Conservation (phyloP, 352 stramenopile species). For the Phytophthora sp. region DNA sequence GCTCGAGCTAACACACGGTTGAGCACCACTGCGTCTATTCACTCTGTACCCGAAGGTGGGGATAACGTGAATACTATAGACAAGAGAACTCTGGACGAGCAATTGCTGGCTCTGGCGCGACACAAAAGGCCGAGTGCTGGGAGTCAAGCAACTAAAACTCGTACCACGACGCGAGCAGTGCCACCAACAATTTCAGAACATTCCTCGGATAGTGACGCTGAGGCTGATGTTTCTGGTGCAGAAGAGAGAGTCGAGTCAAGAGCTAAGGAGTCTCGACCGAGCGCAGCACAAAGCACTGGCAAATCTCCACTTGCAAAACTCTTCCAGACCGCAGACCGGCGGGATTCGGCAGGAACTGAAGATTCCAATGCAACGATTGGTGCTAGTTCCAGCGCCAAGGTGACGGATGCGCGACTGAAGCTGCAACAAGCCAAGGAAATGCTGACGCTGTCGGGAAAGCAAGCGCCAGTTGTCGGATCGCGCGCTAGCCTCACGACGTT, state of each 20-base stretch:
- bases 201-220: conserved; percentile 21
- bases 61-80: conserved; percentile 20
- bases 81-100: conserved; percentile 47
- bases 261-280: neutral
- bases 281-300: neutral
- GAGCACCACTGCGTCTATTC: conserved; percentile 31
- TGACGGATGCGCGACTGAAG: conserved; percentile 66
- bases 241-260: conserved; percentile 5
- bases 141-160: neutral
- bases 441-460: conserved; percentile 69
- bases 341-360: conserved; percentile 12
- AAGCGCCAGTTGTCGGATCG: conserved; percentile 28
- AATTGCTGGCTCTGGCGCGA: conserved; percentile 55
- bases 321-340: conserved; percentile 21
- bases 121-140: conserved; percentile 41
- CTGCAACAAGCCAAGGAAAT: conserved; percentile 81
- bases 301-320: conserved; percentile 15
- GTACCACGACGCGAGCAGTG: conserved; percentile 17
- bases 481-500: conserved; percentile 49
- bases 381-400: conserved; percentile 33
- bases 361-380: conserved; percentile 16
- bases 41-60: conserved; percentile 18
- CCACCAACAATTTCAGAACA: conserved; percentile 25
- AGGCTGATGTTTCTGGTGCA: conserved; percentile 20
- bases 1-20: conserved; percentile 4